Evolutionary conservation across 139 green algal genomes (phyloP).

Genomic region (Haematococcus lacustris): DNA sequence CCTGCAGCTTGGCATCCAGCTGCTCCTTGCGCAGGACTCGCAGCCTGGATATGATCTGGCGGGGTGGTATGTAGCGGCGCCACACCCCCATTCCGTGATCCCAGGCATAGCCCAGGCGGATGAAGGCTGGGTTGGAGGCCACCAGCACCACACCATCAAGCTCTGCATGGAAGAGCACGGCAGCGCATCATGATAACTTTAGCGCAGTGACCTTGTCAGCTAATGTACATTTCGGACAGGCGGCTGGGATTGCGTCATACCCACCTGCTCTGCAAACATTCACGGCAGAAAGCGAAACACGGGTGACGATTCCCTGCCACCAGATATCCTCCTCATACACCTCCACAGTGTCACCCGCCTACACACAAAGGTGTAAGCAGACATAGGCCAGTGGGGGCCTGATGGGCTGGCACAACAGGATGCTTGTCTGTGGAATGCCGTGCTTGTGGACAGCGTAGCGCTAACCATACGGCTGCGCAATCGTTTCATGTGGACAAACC

Average conservation of each 20-base stretch:
- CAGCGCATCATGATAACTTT: not conserved
- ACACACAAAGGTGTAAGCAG: not conserved
- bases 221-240: not conserved
- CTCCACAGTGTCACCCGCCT: slow-evolving; percentile 2
- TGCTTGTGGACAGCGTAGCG: not conserved
- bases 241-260: not conserved
- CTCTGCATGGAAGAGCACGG: not conserved
- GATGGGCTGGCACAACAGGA: not conserved
- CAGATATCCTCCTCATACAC: slow-evolving; percentile 7
- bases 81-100: not conserved
- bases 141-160: not conserved
- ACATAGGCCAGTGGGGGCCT: not conserved
- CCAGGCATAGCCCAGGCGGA: not conserved
- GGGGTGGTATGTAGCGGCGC: too few species aligned
- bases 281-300: not conserved
- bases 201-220: not conserved
- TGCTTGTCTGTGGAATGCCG: not conserved
- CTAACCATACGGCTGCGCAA: not conserved
- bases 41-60: too few species aligned
- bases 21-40: too few species aligned
- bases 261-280: not conserved
- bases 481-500: not conserved
- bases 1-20: too few species aligned
- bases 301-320: slow-evolving; percentile 1
- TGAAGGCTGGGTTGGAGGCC: not conserved